These are phyloP conservation scores for Jackrogersella minutella DNA, from an alignment of 495 filamentous ascomycete genomes.

Conservation along the genomic window DNA sequence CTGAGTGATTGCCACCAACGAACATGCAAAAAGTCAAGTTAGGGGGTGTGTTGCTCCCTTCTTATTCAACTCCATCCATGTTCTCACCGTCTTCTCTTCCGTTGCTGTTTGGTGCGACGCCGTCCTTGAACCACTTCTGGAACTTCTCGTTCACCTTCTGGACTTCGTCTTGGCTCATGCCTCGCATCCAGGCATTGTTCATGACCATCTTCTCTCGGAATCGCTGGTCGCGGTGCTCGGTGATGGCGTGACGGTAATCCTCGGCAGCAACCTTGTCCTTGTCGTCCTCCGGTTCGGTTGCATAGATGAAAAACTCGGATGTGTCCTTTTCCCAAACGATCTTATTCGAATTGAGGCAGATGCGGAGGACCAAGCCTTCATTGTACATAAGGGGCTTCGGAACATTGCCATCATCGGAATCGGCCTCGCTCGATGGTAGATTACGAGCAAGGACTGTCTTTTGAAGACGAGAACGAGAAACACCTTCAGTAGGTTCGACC, in stretches of 20 bases:
- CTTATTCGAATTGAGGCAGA: constrained; percentile 83
- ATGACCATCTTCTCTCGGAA: constrained; percentile 77
- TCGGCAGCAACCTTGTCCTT: constrained; percentile 51
- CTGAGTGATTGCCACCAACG: not conserved
- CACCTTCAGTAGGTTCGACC: constrained; percentile 87
- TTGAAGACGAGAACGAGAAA: constrained; percentile 68
- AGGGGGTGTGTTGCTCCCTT: too few species aligned
- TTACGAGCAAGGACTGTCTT: constrained; percentile 78
- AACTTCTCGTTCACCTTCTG: constrained; percentile 72
- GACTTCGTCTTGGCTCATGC: constrained; percentile 72
- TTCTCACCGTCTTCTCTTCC: constrained; percentile 33
- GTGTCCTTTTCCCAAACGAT: constrained; percentile 79
- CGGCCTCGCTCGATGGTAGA: constrained; percentile 62
- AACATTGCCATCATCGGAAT: constrained; percentile 55
- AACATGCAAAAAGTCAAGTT: constrained; percentile 1
- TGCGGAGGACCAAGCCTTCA: constrained; percentile 79
- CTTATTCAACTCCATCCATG: constrained; percentile 40
- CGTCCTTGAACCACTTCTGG: constrained; percentile 58
- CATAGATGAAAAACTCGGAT: constrained; percentile 61
- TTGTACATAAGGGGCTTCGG: constrained; percentile 67
- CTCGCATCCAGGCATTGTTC: constrained; percentile 80
- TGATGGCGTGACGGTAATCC: constrained; percentile 58
- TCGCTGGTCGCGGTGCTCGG: constrained; percentile 65
- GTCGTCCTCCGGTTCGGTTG: constrained; percentile 41
- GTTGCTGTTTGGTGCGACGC: constrained; percentile 29